Conservation (phyloP, 257 asterid species). For the Phtheirospermum japonicum region DNA sequence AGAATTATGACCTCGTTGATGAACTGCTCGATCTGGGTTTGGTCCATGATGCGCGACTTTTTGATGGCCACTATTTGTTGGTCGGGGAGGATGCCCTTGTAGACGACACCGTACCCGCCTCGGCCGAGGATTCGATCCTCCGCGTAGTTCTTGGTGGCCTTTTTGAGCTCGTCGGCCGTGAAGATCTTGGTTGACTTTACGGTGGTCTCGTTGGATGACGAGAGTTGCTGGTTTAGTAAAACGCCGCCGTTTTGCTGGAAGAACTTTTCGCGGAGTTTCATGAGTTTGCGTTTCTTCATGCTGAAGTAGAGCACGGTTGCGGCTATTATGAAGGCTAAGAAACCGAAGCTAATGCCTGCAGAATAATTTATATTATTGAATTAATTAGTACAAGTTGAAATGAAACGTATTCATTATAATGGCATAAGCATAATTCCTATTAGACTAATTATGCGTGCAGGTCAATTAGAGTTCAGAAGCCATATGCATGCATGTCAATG, state of each 20-base stretch:
- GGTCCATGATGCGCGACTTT: constrained; percentile 46
- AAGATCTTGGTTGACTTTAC: constrained; percentile 33
- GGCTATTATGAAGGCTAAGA: constrained; percentile 23
- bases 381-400: no score
- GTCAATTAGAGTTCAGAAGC: no score
- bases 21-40: constrained; percentile 57
- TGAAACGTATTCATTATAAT: no score
- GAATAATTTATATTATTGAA: no score
- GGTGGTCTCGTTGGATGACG: constrained; percentile 30
- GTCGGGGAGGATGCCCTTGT: constrained; percentile 47
- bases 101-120: constrained; percentile 58
- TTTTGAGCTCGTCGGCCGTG: constrained; percentile 37
- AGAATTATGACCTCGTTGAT: constrained; percentile 62
- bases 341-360: constrained; percentile 36
- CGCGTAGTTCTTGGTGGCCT: constrained; percentile 47
- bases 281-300: constrained; percentile 29
- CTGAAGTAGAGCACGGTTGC: constrained; percentile 25
- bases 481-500: no score
- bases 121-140: constrained; percentile 49
- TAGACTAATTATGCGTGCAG: no score
- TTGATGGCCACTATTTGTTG: constrained; percentile 48
- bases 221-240: constrained; percentile 34
- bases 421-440: no score
- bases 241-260: constrained; percentile 44
- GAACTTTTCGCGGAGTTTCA: constrained; percentile 37